Evolutionary conservation across 192 early-diverging fungal species (phyloP).

Genomic region (Cetraspora pellucida): DNA sequence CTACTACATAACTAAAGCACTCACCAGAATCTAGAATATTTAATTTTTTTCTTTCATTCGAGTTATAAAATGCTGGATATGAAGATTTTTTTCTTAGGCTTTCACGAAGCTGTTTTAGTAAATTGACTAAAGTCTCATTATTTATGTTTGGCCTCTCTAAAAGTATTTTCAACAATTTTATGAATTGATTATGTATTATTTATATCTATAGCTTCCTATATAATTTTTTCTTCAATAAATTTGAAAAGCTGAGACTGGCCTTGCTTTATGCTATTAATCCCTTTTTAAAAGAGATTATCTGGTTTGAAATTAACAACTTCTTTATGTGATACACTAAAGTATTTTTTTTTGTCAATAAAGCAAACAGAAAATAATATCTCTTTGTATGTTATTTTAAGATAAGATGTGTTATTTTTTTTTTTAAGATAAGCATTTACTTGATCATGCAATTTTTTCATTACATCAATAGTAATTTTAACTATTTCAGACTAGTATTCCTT

Average conservation of each 20-base stretch:
- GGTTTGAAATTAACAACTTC: neutral
- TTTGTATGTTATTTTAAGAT: constrained; percentile 17
- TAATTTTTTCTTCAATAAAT: neutral
- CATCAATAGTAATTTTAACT: constrained; percentile 10
- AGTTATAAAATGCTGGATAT: neutral
- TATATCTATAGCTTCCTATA: neutral
- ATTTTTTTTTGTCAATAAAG: constrained; percentile 10
- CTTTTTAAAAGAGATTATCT: neutral
- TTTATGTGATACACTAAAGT: neutral
- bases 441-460: neutral
- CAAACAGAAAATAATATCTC: constrained; percentile 5
- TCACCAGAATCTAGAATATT: constrained; percentile 7
- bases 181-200: neutral
- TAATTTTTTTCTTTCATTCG: neutral
- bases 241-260: constrained; percentile 5
- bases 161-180: neutral
- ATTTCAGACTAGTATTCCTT: constrained; percentile 16
- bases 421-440: neutral
- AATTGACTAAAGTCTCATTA: neutral
- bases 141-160: neutral
- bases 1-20: constrained; percentile 1
- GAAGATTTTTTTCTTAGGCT: too few species aligned
- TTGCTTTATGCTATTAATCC: constrained; percentile 6
- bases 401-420: neutral
- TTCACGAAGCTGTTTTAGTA: too few species aligned